These are phyloP conservation scores for Alternaria longipes DNA, from an alignment of 2,329 filamentous ascomycete genomes.

Conservation along the genomic window DNA sequence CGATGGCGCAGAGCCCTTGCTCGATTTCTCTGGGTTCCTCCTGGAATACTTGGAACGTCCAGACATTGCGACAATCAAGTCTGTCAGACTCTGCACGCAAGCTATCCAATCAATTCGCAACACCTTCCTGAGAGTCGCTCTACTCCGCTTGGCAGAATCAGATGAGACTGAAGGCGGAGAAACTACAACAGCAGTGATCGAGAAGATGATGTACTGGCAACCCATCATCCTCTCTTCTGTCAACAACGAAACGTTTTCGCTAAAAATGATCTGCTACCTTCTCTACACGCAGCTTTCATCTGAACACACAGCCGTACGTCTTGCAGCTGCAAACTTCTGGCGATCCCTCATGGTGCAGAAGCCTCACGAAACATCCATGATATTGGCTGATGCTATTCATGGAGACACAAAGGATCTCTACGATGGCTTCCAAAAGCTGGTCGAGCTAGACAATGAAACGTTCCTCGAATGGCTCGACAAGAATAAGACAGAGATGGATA, in stretches of 20 bases:
- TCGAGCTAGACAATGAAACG: slow-evolving; percentile 86
- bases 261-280: slow-evolving; percentile 89
- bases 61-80: slow-evolving; percentile 82
- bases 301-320: slow-evolving; percentile 70
- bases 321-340: slow-evolving; percentile 84
- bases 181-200: slow-evolving; percentile 76
- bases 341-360: slow-evolving; percentile 95
- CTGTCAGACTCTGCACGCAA: slow-evolving; percentile 88
- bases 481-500: slow-evolving; percentile 79
- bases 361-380: slow-evolving; percentile 77
- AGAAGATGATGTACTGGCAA: slow-evolving; percentile 95
- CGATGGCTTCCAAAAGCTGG: slow-evolving; percentile 81
- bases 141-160: slow-evolving; percentile 84
- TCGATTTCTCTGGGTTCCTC: slow-evolving; percentile 86
- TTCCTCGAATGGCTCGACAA: slow-evolving; percentile 90
- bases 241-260: slow-evolving; percentile 79
- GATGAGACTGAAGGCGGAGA: slow-evolving; percentile 71
- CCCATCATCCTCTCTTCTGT: slow-evolving; percentile 84
- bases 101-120: slow-evolving; percentile 78
- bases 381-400: slow-evolving; percentile 76
- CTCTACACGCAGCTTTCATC: slow-evolving; percentile 90
- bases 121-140: slow-evolving; percentile 79
- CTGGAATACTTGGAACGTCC: slow-evolving; percentile 89
- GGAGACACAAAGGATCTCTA: slow-evolving; percentile 76
- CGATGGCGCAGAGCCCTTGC: slow-evolving; percentile 80